Conservation (phyloP, 805 yeast species). For the Saccharomycopsis sp. region DNA sequence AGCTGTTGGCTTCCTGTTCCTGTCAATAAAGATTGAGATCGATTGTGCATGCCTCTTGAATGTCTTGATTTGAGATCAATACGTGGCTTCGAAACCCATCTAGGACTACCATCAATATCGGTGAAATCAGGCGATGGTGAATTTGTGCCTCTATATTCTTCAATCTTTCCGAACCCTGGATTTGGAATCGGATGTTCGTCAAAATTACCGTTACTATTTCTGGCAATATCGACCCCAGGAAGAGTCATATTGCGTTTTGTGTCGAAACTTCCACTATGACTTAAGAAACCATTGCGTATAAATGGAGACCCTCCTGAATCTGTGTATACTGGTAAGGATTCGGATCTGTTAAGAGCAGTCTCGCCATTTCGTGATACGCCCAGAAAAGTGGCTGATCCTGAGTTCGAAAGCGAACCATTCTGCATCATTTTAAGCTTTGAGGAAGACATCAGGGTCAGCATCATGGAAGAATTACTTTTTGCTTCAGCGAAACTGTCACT, state of each 20-base stretch:
- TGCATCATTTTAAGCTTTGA: neutral
- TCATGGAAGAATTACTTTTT: neutral
- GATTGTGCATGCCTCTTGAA: conserved; percentile 7
- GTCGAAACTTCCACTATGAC: neutral
- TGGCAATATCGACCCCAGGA: neutral
- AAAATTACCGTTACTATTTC: neutral
- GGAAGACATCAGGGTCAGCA: neutral
- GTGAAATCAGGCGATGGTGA: neutral
- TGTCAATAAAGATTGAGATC: conserved; percentile 9
- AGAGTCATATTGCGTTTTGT: neutral
- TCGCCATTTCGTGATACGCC: neutral
- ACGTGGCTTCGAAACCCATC: conserved; percentile 18
- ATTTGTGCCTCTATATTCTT: neutral
- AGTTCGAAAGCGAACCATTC: neutral
- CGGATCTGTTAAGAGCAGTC: neutral
- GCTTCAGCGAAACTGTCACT: neutral
- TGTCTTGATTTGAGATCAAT: conserved; percentile 17
- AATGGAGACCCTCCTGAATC: neutral
- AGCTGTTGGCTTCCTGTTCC: neutral
- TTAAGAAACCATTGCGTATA: neutral
- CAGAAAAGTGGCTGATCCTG: neutral
- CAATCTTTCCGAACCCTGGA: neutral
- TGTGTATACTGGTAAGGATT: neutral
- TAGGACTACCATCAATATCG: conserved; percentile 15
- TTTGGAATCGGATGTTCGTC: neutral